Evolutionary conservation across 768 basidiomycete species (phyloP).

Genomic region (Dioszegia hungarica): DNA sequence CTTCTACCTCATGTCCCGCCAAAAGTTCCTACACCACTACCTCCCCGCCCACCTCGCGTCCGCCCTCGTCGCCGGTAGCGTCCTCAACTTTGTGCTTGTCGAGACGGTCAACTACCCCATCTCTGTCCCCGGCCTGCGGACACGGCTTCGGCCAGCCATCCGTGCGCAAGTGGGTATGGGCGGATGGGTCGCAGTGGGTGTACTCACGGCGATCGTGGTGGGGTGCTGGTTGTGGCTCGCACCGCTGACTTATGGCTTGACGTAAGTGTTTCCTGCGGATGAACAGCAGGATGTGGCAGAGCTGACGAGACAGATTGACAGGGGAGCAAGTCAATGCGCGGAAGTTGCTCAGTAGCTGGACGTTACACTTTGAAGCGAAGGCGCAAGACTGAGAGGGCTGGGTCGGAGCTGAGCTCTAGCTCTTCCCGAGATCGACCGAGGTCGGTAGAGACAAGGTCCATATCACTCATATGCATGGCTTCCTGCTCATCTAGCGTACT

Average conservation of each 20-base stretch:
- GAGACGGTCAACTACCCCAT: conserved; percentile 90
- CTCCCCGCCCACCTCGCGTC: conserved; percentile 93
- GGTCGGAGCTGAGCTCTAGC: no score
- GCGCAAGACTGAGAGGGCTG: conserved; percentile 2
- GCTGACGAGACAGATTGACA: conserved; percentile 59
- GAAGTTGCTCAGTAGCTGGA: conserved; percentile 82
- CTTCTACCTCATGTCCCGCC: conserved; percentile 96
- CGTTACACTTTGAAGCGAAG: conserved; percentile 60
- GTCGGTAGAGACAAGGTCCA: no score
- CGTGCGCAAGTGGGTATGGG: conserved; percentile 64
- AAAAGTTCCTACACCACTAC: conserved; percentile 96
- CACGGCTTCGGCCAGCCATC: conserved; percentile 55
- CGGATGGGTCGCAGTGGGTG: conserved; percentile 55
- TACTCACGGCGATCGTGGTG: conserved; percentile 62
- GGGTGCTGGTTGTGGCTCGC: conserved; percentile 60
- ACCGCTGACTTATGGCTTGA: conserved; percentile 86
- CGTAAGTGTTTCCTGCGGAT: conserved; percentile 68
- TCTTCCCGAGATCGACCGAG: no score
- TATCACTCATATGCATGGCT: no score
- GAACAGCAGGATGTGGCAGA: not conserved
- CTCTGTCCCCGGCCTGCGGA: conserved; percentile 67
- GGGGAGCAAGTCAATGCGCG: conserved; percentile 79
- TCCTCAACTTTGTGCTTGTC: conserved; percentile 81
- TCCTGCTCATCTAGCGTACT: no score
- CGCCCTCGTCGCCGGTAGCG: conserved; percentile 83